phyloP scores from a whole-genome alignment of 169 alveolate genomes.

The Plasmodium gaboni region DNA sequence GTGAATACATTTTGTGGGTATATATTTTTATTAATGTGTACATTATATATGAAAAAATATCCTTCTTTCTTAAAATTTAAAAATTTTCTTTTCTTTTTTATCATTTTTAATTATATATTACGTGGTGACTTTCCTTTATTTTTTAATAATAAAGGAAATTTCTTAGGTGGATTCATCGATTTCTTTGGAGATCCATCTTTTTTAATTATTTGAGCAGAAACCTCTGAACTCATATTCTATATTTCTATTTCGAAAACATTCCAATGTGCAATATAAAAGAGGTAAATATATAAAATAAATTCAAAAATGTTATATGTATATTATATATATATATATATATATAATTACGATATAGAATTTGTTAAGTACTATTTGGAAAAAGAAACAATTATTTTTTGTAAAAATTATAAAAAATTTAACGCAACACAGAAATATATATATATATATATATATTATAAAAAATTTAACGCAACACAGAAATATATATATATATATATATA shows the following conservation, averaged over 20 bases:
- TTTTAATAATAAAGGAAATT: constrained; percentile 20
- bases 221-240: constrained; percentile 33
- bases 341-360: too few relatives aligned
- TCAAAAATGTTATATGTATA: not conserved
- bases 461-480: too few relatives aligned
- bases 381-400: too few relatives aligned
- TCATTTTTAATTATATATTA: not conserved
- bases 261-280: constrained; percentile 5
- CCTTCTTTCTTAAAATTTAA: not conserved
- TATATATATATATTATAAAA: too few relatives aligned
- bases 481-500: too few relatives aligned
- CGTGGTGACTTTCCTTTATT: constrained; percentile 41
- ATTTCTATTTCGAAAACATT: not conserved
- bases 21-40: too few relatives aligned
- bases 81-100: not conserved
- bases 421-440: too few relatives aligned
- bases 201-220: constrained; percentile 18
- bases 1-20: too few relatives aligned
- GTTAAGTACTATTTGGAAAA: too few relatives aligned
- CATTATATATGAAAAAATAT: not conserved
- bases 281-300: not conserved
- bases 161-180: constrained; percentile 19
- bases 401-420: too few relatives aligned
- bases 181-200: constrained; percentile 15
- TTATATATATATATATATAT: too few relatives aligned